A percentile compares a stretch with the other conserved stretches of the same genome.
These are phyloP conservation scores for Umbelopsis isabellina DNA, from an alignment of 192 early-diverging fungal genomes.

Conservation along the genomic window DNA sequence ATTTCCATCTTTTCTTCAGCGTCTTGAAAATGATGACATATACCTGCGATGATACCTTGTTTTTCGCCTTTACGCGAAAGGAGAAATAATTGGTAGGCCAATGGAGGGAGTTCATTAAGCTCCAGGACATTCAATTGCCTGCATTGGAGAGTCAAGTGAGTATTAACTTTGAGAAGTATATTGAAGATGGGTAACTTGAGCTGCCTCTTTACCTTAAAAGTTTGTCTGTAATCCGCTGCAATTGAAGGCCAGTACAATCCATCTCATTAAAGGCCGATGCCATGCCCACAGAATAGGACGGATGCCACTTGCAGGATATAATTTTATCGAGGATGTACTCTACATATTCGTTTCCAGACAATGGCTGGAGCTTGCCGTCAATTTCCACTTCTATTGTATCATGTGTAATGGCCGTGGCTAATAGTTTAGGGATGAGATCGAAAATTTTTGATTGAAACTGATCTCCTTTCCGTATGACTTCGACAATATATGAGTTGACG, in stretches of 20 bases:
- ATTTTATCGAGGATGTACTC: constrained; percentile 17
- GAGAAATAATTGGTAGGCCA: constrained; percentile 70
- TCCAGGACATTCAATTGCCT: constrained; percentile 54
- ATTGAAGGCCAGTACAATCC: constrained; percentile 24
- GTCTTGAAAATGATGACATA: constrained; percentile 9
- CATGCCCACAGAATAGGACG: constrained; percentile 16
- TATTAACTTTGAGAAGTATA: background rate
- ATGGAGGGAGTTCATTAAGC: constrained; percentile 59
- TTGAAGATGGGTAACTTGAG: background rate
- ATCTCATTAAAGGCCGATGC: constrained; percentile 36
- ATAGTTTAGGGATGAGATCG: constrained; percentile 33
- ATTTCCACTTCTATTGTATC: constrained; percentile 1
- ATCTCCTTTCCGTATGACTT: constrained; percentile 15
- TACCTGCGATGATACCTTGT: constrained; percentile 23
- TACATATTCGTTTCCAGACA: constrained; percentile 12
- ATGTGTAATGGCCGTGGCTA: background rate
- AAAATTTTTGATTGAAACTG: constrained; percentile 26
- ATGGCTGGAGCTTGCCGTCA: constrained; percentile 17
- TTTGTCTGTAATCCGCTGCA: constrained; percentile 17
- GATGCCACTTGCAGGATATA: constrained; percentile 26
- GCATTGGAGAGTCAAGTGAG: background rate
- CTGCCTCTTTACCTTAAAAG: constrained; percentile 15
- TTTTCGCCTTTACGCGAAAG: constrained; percentile 53
- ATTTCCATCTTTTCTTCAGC: background rate
- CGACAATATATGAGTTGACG: background rate